Base-by-base conservation (phyloP, 257 asterid species). In the Petunia axillaris region DNA sequence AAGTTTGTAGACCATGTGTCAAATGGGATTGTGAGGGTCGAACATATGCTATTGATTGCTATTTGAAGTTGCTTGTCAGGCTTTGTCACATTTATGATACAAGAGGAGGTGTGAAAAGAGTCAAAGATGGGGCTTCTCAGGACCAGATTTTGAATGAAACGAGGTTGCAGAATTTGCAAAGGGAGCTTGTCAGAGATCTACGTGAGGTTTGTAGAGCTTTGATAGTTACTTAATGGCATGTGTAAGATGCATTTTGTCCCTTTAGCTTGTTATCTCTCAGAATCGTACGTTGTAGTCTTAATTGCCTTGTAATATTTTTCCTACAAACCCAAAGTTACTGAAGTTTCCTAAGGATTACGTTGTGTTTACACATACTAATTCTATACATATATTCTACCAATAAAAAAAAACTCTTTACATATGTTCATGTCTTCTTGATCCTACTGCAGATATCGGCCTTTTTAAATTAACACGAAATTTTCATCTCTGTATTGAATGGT, bases 1-100 rank as follows among this genome's bases (percentile, higher is more conserved):
- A 93, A 91, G 98, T 93, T 55, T 93, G 98, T 86, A 90, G 93
- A 78, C 98, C 98, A 48, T 93, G 98, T 81, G 93, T 89, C 73
- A 92, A 84, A 83, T 93, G 98, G 98, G 98, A 92, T 79, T 93
- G 98, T 79, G 97, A 89, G 80, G 97, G 98, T 71, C 92, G 98
- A 81, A 91, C 97, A 39, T 93, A 93, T 84, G 98, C 98, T 74
- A 91, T 93, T 78, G 98, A 93, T 91, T 93, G 97, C 85, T 92
- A 92, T 84, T 86, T 93, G 82, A 93, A 93, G 89, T 85, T 93
- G 90, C 91, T 93, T 76, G 97, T 93, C 64, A 91, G 98, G 80
- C 93, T 92, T 58, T 93, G 98, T 84, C 93, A 90, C 87, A 91
- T 93, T 81, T 92, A 91, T 82, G 98, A 93, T 85, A 93, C 97